phyloP scores from a whole-genome alignment of 106 monocot species.

The Platanthera zijinensis region DNA sequence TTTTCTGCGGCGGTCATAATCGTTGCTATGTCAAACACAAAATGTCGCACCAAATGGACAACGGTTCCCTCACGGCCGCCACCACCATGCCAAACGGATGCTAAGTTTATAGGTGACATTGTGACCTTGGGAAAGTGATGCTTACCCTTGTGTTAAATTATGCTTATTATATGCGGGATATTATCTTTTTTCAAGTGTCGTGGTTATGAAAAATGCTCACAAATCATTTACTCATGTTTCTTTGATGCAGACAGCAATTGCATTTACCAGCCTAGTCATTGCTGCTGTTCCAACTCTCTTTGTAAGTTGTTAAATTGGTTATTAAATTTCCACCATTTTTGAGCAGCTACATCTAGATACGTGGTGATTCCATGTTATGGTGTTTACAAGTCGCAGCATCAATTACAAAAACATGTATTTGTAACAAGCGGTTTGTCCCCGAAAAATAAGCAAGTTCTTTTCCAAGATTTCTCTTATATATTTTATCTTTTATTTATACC shows the following conservation, averaged over 20 bases:
- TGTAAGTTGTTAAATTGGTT: constrained; percentile 40
- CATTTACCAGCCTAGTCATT: constrained; percentile 75
- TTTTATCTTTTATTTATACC: background rate
- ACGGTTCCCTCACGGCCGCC: no score
- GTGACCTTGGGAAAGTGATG: background rate
- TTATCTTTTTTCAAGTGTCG: background rate
- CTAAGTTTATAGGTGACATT: background rate
- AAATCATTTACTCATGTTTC: background rate
- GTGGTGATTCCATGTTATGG: background rate
- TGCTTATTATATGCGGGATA: background rate
- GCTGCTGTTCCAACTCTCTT: constrained; percentile 68
- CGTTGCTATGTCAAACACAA: no score
- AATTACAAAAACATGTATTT: background rate
- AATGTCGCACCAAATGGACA: no score
- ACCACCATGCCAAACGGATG: background rate
- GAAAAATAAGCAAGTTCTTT: background rate
- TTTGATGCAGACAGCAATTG: constrained; percentile 62
- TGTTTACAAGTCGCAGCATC: background rate
- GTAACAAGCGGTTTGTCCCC: background rate
- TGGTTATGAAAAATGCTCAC: background rate
- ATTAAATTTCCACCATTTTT: background rate
- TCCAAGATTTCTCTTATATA: background rate
- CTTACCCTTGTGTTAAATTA: background rate
- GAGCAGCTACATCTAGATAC: background rate
- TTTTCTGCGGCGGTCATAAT: no score